Percentiles rank a stretch among this genome's conserved stretches.
Evolutionary conservation across 768 basidiomycete species (phyloP).

Genomic region (Mycena leptocephala): DNA sequence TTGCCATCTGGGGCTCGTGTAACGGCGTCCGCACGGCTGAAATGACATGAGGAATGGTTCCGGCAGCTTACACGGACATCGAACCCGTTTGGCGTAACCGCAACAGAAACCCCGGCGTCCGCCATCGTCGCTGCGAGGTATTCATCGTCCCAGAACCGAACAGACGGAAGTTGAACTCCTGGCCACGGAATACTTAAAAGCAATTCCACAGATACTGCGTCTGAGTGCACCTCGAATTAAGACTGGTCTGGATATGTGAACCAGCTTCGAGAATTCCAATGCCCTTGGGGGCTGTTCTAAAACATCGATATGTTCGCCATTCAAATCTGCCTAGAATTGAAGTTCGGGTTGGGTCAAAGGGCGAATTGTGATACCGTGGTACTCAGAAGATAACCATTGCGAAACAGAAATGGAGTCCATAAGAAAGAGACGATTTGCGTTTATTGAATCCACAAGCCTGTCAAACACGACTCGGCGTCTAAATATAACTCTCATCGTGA

Average conservation of each 20-base stretch:
- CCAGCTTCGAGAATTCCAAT: conserved; percentile 78
- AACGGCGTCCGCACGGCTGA: conserved; percentile 85
- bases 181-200: conserved; percentile 3
- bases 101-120: conserved; percentile 73
- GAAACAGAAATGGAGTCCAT: conserved; percentile 32
- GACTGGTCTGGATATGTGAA: conserved; percentile 81
- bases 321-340: conserved; percentile 64
- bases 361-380: conserved; percentile 51
- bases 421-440: neutral
- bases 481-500: neutral
- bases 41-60: conserved; percentile 27
- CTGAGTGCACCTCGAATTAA: conserved; percentile 74
- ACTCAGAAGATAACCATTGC: conserved; percentile 57
- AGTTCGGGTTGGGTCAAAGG: neutral
- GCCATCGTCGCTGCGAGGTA: conserved; percentile 75
- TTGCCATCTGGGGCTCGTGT: conserved; percentile 65
- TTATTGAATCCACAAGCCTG: neutral
- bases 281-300: conserved; percentile 73
- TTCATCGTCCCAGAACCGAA: conserved; percentile 75
- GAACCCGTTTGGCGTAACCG: conserved; percentile 90
- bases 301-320: conserved; percentile 67
- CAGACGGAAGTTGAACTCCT: conserved; percentile 69
- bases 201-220: neutral
- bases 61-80: conserved; percentile 32
- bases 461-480: neutral